Evolutionary conservation across 1,284 basidiomycete species (phyloP).

Genomic region (Leccinum fallax): DNA sequence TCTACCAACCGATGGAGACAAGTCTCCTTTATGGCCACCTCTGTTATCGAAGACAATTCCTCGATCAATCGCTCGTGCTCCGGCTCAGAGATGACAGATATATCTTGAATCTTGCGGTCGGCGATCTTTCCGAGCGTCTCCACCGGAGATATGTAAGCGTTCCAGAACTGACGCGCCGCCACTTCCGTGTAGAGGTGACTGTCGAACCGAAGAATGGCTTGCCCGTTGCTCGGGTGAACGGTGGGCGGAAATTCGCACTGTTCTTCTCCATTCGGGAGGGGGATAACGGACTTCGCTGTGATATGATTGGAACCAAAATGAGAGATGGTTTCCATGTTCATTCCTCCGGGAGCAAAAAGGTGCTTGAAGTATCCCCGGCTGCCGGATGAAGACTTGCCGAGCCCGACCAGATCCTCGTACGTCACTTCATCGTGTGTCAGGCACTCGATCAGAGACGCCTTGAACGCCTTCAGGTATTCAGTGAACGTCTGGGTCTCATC

Average conservation of each 20-base stretch:
- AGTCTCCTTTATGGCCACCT: constrained; percentile 16
- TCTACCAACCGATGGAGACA: constrained; percentile 31
- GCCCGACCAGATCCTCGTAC: constrained; percentile 32
- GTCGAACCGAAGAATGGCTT: constrained; percentile 31
- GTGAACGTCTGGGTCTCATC: constrained; percentile 24
- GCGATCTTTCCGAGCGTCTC: constrained; percentile 26
- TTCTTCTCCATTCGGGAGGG: constrained; percentile 34
- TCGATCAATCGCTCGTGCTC: constrained; percentile 31
- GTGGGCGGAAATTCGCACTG: constrained; percentile 35
- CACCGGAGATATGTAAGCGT: constrained; percentile 31
- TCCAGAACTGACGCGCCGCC: constrained; percentile 32
- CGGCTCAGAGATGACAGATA: constrained; percentile 26
- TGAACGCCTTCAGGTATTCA: constrained; percentile 26
- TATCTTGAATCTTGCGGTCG: constrained; percentile 25
- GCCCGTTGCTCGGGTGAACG: constrained; percentile 27
- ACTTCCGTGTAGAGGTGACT: constrained; percentile 32
- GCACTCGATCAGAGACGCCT: constrained; percentile 17
- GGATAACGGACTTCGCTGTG: constrained; percentile 17
- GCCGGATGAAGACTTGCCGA: constrained; percentile 25
- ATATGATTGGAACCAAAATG: constrained; percentile 24
- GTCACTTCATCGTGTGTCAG: constrained; percentile 31
- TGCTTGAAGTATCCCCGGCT: constrained; percentile 36
- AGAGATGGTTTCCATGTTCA: constrained; percentile 21
- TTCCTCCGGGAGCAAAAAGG: constrained; percentile 31
- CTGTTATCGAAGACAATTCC: constrained; percentile 24